Evolutionary conservation across 257 asterid species (phyloP).

Genomic region (Cruciata laevipes): DNA sequence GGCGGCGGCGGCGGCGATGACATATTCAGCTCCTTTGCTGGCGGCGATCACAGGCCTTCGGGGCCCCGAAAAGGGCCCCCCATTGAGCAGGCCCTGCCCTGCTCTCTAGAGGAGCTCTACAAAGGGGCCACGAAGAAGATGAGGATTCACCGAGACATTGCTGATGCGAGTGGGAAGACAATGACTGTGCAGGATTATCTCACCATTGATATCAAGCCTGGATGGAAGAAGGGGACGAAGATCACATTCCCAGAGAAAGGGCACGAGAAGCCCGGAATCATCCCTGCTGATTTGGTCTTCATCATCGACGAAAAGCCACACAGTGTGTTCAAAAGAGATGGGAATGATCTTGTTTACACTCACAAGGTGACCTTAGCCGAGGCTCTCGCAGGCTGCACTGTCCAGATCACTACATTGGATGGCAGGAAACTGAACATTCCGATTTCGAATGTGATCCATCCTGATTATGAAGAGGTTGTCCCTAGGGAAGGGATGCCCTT

Average conservation of each 20-base stretch:
- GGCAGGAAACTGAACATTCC: conserved; percentile 67
- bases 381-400: conserved; percentile 67
- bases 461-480: conserved; percentile 71
- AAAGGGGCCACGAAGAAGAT: conserved; percentile 87
- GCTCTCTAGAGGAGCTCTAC: conserved; percentile 75
- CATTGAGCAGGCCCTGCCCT: conserved; percentile 58
- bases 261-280: conserved; percentile 63
- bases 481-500: conserved; percentile 85
- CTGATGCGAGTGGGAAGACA: conserved; percentile 76
- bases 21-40: conserved; percentile 64
- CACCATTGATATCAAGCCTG: conserved; percentile 71
- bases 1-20: conserved; percentile 52
- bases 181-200: conserved; percentile 65
- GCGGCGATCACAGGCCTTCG: conserved; percentile 43
- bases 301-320: conserved; percentile 84
- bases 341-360: conserved; percentile 59
- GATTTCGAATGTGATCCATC: conserved; percentile 46
- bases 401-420: conserved; percentile 55
- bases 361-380: conserved; percentile 57
- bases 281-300: conserved; percentile 73
- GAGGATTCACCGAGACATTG: conserved; percentile 83
- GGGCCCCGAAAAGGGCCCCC: conserved; percentile 64
- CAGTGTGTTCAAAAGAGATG: conserved; percentile 55
- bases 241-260: conserved; percentile 96
- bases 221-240: conserved; percentile 94